Evolutionary conservation across 768 basidiomycete species (phyloP), one percentile per base, ranked within the genome.

Genomic region (Hericium coralloides): DNA sequence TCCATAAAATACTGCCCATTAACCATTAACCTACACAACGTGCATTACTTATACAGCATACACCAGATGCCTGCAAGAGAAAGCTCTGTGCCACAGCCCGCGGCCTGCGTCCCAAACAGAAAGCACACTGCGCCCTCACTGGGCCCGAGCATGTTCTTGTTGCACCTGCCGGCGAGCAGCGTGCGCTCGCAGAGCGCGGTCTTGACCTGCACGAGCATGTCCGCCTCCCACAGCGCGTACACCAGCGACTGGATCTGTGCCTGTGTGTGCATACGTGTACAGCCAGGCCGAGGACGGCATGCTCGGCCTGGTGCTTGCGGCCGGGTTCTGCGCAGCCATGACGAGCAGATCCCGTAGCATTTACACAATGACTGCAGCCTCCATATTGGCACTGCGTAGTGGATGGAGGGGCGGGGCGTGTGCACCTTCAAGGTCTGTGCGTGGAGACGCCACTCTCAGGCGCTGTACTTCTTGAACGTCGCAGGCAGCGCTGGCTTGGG

Each of bases 151-250:
- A 80, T 65, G 51, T 76, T 74, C 39, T 76, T 71, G n/a, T n/a
- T n/a, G n/a, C n/a, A n/a, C n/a, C n/a, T n/a, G n/a, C n/a, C n/a
- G n/a, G n/a, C n/a, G n/a, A n/a, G n/a, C n/a, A n/a, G 80, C 63
- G 91, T 88, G 8, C 78, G 78, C 68, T 91, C 83, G 50, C 94
- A 80, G 80, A 98, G 84, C 15, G 78, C 78, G 59, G 97, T 95
- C 74, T 98, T 98, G 49, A 97, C 74, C 52, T 89, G 83, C 58
- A 92, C 93, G 55, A 98, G 77, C 61, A 91, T 87, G 66, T 92
- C 89, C 6, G 85, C 73, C 59, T 85, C 90, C 69, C 89, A 92
- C 38, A 87, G 87, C 18, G 74, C 61, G 15, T 78, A 72, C 25
- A 76, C 69, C 12, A 62, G 65, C 15, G 70, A 69, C 15, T 64